These are phyloP conservation scores for Alternaria novae-zelandiae DNA, from an alignment of 2,329 filamentous ascomycete genomes.

Conservation along the genomic window DNA sequence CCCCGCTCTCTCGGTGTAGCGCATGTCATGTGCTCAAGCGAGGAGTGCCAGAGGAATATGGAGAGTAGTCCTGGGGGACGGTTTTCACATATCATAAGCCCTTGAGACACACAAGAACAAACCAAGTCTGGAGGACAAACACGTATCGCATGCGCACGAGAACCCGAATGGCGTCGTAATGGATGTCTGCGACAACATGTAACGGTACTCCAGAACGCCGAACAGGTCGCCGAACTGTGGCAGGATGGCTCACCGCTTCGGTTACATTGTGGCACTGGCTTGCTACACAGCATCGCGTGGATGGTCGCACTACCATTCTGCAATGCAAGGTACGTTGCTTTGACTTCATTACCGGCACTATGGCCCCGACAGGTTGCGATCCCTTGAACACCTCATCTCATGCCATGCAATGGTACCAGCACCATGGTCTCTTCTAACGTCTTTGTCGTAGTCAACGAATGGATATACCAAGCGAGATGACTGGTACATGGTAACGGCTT, in stretches of 20 bases:
- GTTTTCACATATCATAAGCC: neutral
- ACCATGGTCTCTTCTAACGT: neutral
- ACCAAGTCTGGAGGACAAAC: neutral
- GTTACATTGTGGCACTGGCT: conserved; percentile 6
- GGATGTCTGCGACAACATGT: neutral
- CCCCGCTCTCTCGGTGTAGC: conserved; percentile 1
- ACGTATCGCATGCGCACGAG: neutral
- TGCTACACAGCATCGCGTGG: conserved; percentile 12
- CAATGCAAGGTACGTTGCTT: conserved; percentile 18
- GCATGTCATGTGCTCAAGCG: neutral
- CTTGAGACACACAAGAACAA: neutral
- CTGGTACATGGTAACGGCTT: neutral
- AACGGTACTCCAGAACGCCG: neutral
- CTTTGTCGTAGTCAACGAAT: neutral
- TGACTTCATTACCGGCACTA: neutral
- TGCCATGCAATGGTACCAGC: neutral
- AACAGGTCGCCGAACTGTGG: conserved; percentile 22
- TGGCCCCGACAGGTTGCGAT: neutral
- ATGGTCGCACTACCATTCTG: conserved; percentile 11
- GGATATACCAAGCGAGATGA: neutral
- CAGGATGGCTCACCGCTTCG: conserved; percentile 16
- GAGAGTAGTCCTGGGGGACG: neutral
- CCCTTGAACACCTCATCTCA: neutral
- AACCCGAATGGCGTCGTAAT: neutral
- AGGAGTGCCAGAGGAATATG: neutral